These are phyloP conservation scores for Sarocladium brachiariae DNA, from an alignment of 2,329 filamentous ascomycete genomes.

Conservation along the genomic window DNA sequence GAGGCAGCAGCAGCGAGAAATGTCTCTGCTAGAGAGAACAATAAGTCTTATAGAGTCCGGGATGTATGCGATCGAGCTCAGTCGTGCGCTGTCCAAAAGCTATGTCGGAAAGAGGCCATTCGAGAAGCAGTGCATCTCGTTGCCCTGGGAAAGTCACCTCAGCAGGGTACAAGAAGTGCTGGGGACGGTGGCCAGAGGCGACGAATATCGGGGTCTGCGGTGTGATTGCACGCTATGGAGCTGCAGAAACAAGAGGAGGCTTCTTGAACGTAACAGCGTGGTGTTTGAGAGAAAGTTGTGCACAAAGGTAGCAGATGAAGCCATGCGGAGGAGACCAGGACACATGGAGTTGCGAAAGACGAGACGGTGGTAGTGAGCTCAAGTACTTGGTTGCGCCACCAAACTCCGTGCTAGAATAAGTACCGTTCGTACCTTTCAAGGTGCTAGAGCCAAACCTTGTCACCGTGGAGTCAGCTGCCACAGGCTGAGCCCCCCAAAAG, in stretches of 20 bases:
- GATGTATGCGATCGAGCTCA: no score
- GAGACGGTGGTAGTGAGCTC: not conserved
- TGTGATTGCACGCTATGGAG: no score
- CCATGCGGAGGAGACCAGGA: conserved; percentile 1
- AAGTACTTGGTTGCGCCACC: not conserved
- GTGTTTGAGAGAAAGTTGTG: not conserved
- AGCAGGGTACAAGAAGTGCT: not conserved
- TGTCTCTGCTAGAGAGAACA: no score
- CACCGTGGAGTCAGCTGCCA: conserved; percentile 2
- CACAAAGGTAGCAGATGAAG: not conserved
- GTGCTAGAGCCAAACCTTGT: not conserved
- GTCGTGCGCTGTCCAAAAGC: not conserved
- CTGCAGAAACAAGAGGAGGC: not conserved
- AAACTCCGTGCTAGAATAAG: not conserved
- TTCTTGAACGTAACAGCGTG: not conserved
- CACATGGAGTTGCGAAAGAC: conserved; percentile 3
- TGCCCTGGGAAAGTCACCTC: no score
- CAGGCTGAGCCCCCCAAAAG: conserved; percentile 4
- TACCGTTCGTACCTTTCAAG: no score
- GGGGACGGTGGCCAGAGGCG: not conserved
- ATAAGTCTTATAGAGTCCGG: no score
- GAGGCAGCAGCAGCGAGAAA: no score
- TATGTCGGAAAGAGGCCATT: not conserved
- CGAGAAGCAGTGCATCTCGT: not conserved
- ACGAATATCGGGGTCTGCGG: no score